phyloP scores from a whole-genome alignment of 192 early-diverging fungal genomes.

The Lobosporangium transversale region DNA sequence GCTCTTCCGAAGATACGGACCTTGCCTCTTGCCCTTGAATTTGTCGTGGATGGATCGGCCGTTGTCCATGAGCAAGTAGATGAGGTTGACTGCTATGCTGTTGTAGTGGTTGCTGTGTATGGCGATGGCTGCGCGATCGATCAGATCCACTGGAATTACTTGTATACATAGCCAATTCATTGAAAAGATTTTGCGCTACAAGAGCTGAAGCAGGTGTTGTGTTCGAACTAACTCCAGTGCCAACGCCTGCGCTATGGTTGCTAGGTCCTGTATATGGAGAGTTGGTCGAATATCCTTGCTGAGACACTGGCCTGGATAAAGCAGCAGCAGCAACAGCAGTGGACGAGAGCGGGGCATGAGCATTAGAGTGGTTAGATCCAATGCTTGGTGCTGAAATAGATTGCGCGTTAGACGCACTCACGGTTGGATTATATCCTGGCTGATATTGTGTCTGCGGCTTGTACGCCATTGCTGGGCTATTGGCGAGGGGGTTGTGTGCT shows the following conservation, averaged over 20 bases:
- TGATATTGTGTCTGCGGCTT: slow-evolving; percentile 35
- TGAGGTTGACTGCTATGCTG: slow-evolving; percentile 14
- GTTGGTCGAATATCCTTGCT: slow-evolving; percentile 18
- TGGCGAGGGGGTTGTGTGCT: slow-evolving; percentile 21
- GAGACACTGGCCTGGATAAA: slow-evolving; percentile 13
- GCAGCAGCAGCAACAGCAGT: background rate
- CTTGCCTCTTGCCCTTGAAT: slow-evolving; percentile 11
- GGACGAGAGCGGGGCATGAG: background rate
- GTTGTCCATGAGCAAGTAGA: background rate
- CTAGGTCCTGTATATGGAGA: background rate
- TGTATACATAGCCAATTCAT: slow-evolving; percentile 12
- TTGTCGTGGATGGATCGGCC: slow-evolving; percentile 17
- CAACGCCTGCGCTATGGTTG: background rate
- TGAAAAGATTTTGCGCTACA: background rate
- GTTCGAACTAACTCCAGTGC: background rate
- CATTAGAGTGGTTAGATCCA: background rate
- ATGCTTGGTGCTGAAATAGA: background rate
- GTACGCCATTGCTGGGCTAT: slow-evolving; percentile 5
- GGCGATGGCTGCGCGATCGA: slow-evolving; percentile 3
- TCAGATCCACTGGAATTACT: background rate
- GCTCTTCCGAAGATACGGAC: slow-evolving; percentile 23
- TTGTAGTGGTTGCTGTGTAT: slow-evolving; percentile 10
- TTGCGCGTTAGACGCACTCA: no score
- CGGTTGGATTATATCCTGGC: slow-evolving; percentile 9
- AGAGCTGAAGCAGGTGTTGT: background rate